Evolutionary conservation across 164 flowering plant genomes (phyloP).

Genomic region (Malania oleifera): DNA sequence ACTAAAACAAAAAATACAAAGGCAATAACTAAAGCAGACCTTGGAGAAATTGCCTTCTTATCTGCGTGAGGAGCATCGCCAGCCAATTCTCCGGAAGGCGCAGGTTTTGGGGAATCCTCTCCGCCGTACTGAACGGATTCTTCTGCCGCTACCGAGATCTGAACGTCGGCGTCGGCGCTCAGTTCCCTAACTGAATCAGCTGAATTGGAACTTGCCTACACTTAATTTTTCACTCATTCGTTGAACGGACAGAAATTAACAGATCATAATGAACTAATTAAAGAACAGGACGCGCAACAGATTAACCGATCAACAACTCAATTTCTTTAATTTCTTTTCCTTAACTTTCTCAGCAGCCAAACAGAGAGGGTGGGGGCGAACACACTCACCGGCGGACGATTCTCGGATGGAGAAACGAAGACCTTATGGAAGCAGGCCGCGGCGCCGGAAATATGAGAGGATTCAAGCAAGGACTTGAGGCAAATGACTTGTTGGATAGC

Average conservation of each 20-base stretch:
- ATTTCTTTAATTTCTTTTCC: not conserved
- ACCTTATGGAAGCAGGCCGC: conserved; percentile 17
- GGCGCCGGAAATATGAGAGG: conserved; percentile 30
- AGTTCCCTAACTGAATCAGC: conserved; percentile 18
- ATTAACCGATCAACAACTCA: not conserved
- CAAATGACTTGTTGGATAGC: conserved; percentile 91
- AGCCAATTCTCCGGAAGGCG: conserved; percentile 17
- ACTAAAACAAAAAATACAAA: not conserved
- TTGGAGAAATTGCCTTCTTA: conserved; percentile 27
- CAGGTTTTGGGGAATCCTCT: conserved; percentile 26
- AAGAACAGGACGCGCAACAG: not conserved
- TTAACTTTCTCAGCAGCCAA: conserved; percentile 1
- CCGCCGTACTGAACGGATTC: conserved; percentile 23
- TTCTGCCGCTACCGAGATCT: conserved; percentile 26
- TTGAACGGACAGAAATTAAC: too few species aligned
- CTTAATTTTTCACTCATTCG: not conserved
- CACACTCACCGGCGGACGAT: conserved; percentile 14
- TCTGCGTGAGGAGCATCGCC: conserved; percentile 16
- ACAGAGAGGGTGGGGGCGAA: not conserved
- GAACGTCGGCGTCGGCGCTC: conserved; percentile 21
- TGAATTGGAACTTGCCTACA: conserved; percentile 26
- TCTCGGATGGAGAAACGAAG: conserved; percentile 17
- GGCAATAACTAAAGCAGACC: conserved; percentile 28
- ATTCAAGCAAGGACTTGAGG: conserved; percentile 63
- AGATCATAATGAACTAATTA: not conserved